These are phyloP conservation scores for Chiua sp. DNA, from an alignment of 1,284 basidiomycete genomes.

Conservation along the genomic window DNA sequence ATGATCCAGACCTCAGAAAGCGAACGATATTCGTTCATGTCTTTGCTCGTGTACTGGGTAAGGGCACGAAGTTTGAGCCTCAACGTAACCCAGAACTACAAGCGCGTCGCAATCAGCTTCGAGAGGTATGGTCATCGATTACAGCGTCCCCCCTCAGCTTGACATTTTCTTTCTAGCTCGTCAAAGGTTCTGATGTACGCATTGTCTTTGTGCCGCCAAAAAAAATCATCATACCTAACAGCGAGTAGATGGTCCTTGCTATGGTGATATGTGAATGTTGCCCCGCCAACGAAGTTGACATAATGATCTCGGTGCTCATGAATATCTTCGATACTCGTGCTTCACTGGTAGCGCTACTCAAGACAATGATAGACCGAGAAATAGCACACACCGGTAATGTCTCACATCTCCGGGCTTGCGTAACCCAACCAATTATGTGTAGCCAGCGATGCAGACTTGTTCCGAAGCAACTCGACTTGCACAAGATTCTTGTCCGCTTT, in stretches of 20 bases:
- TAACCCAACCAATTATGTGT: constrained; percentile 15
- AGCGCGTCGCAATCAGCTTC: constrained; percentile 61
- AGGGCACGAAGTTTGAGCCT: constrained; percentile 76
- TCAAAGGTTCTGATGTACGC: constrained; percentile 72
- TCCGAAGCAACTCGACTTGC: constrained; percentile 87
- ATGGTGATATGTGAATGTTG: constrained; percentile 89
- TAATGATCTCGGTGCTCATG: constrained; percentile 85
- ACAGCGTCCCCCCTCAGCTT: neutral
- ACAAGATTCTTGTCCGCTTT: constrained; percentile 86
- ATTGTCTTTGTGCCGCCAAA: neutral
- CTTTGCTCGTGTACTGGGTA: constrained; percentile 85
- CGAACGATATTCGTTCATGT: constrained; percentile 87
- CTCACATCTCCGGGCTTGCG: neutral
- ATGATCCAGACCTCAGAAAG: constrained; percentile 75
- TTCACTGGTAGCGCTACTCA: constrained; percentile 77
- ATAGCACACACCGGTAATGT: constrained; percentile 73
- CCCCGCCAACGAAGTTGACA: constrained; percentile 78
- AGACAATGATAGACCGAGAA: constrained; percentile 86
- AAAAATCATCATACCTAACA: constrained; percentile 17
- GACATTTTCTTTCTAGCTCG: constrained; percentile 51
- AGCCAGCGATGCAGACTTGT: constrained; percentile 83
- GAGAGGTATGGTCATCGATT: constrained; percentile 57
- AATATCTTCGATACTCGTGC: constrained; percentile 84
- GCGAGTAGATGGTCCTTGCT: constrained; percentile 70
- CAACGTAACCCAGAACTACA: constrained; percentile 58